Evolutionary conservation across 75 land plant genomes (phyloP).

Genomic region (Sequoia sempervirens): DNA sequence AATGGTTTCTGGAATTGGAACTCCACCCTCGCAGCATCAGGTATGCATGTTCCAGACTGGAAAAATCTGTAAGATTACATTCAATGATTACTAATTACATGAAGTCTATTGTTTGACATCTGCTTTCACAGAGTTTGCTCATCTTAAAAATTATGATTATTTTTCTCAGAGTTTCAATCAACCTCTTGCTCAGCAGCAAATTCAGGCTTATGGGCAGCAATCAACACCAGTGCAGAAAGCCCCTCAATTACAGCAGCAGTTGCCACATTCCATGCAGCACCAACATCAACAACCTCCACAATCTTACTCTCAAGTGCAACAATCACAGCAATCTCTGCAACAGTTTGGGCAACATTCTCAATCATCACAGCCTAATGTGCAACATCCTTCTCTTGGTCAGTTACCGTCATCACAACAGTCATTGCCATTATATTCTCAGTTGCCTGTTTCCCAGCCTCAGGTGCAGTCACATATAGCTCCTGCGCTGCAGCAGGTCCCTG

Average conservation of each 20-base stretch:
- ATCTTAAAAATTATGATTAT: background rate
- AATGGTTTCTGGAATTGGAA: slow-evolving; percentile 12
- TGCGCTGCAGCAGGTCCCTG: slow-evolving; percentile 19
- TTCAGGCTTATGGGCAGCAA: slow-evolving; percentile 39
- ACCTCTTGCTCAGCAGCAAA: slow-evolving; percentile 22
- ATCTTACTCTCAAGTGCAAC: slow-evolving; percentile 32
- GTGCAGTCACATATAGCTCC: slow-evolving; percentile 27
- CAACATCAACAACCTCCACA: slow-evolving; percentile 24
- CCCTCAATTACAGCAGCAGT: slow-evolving; percentile 38
- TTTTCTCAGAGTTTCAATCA: slow-evolving; percentile 28
- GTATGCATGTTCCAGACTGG: slow-evolving; percentile 5
- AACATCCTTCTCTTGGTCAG: slow-evolving; percentile 33
- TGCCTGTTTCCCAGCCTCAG: slow-evolving; percentile 28
- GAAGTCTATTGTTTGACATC: background rate
- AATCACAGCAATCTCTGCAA: slow-evolving; percentile 16
- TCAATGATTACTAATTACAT: background rate
- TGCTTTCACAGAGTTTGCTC: background rate
- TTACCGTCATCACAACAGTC: slow-evolving; percentile 28
- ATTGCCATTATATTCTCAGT: slow-evolving; percentile 22
- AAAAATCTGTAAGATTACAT: background rate
- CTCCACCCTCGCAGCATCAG: slow-evolving; percentile 25
- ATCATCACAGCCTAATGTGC: slow-evolving; percentile 21
- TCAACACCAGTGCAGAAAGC: slow-evolving; percentile 45
- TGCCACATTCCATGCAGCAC: slow-evolving; percentile 34
- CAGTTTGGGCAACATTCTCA: slow-evolving; percentile 38